Percentiles rank a stretch among this genome's conserved stretches.
phyloP scores from a whole-genome alignment of 345 rosid species.

The Populus pruinosa region DNA sequence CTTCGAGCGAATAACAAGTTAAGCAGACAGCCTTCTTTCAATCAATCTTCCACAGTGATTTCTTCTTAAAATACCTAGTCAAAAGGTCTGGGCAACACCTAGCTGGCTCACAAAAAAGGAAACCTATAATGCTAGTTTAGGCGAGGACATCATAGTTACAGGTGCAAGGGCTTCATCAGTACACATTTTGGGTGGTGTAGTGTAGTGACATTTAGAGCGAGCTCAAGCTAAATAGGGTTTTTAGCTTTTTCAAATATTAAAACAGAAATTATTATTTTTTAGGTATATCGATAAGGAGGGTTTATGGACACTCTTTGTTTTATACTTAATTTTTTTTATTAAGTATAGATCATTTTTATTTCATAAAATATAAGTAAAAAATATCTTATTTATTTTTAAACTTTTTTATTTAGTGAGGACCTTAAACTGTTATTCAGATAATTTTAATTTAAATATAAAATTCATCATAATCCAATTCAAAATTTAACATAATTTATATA shows the following conservation, averaged over 20 bases:
- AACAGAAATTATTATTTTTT: no score
- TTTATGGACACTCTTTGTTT: no score
- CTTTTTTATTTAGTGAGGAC: no score
- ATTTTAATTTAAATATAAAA: neutral
- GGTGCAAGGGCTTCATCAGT: neutral
- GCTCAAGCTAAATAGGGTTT: no score
- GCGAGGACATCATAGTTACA: neutral
- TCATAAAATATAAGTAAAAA: no score
- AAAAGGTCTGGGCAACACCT: neutral
- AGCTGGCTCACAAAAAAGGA: neutral
- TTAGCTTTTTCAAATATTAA: no score
- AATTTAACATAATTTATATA: neutral
- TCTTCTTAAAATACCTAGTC: neutral
- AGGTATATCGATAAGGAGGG: no score
- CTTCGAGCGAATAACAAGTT: neutral
- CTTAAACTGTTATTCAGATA: neutral
- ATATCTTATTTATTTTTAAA: no score
- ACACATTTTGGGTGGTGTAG: neutral
- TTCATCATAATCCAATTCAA: slow-evolving; percentile 7
- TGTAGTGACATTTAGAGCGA: neutral
- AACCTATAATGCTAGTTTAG: neutral
- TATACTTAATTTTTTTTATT: no score
- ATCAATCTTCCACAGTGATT: neutral
- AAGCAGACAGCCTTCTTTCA: neutral
- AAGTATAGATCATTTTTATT: no score